A percentile compares a stretch with the other conserved stretches of the same genome.
phyloP scores from a whole-genome alignment of 176 grass and related monocot species.

The Musa acuminata region DNA sequence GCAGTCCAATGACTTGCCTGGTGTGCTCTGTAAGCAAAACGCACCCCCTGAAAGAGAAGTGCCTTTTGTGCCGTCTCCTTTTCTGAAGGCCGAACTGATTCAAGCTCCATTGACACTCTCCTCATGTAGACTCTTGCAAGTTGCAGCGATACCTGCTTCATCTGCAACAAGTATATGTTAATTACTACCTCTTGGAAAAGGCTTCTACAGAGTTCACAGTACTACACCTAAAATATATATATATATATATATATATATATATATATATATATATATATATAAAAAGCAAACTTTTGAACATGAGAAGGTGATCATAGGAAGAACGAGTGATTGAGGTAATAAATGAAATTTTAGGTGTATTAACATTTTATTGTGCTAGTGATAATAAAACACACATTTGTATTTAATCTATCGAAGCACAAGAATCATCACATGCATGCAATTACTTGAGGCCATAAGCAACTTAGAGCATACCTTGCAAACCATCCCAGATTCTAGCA shows the following conservation, averaged over 20 bases:
- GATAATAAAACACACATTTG: no score
- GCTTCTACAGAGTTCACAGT: no score
- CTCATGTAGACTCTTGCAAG: conserved; percentile 68
- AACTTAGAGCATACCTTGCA: conserved; percentile 35
- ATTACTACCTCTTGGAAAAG: neutral
- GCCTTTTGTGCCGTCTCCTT: conserved; percentile 46
- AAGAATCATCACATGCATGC: no score
- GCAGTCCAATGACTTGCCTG: conserved; percentile 29
- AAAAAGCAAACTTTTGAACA: neutral
- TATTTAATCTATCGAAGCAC: no score
- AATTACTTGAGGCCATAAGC: neutral
- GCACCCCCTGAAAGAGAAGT: conserved; percentile 59
- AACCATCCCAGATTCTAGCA: conserved; percentile 76
- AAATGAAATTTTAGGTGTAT: neutral
- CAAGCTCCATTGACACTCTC: conserved; percentile 56
- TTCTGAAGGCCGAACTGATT: conserved; percentile 24
- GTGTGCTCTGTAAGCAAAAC: conserved; percentile 64
- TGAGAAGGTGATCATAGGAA: neutral
- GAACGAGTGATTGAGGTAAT: no score
- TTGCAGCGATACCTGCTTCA: conserved; percentile 65
- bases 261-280: no score
- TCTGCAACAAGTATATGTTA: conserved; percentile 17
- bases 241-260: no score
- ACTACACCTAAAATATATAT: no score
- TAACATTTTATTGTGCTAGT: neutral